Base-by-base conservation (phyloP, 345 rosid species). In the Eutrema yunnanense region DNA sequence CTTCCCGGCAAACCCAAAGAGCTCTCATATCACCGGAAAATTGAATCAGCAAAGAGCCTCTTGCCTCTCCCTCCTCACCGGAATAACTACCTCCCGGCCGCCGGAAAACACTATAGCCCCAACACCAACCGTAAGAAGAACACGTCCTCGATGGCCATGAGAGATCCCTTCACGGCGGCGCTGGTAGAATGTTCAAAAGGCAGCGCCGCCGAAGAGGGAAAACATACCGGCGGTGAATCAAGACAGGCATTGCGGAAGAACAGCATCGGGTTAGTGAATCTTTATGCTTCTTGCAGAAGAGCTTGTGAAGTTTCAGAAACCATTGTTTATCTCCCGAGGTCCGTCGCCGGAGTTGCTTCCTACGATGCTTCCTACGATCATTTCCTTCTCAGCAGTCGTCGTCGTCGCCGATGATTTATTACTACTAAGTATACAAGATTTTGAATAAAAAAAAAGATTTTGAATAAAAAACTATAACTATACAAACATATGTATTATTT, bases 161-260 rank as follows among this genome's bases (percentile, higher is more conserved):
- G 12, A 70, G 97, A 89, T 73, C 97, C 97, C 0, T 92, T 90
- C 38, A 32, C 83, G 0, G 87, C 89, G 4, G 97, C 97, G 6
- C 62, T 90, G 9, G 85, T 87, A 6, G 80, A 80, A 53, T 90
- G 97, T 30, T 92, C 90, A 9, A 86, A 83, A 78, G 27, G 22
- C 29, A 87, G 80, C 12, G 76, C 51, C 5, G 55, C 43, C 0
- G 50, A 26, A 9, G 51, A 58, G 12, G 38, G 43, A 44, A 13
- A 56, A 69, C 44, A 56, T 56, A 9, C 76, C 6, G 42, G 8
- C 19, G 73, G 54, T 7, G 73, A 55, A 68, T 16, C 73, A 56
- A 32, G 8, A 32, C 55, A 55, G 34, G 52, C 58, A 16, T 41
- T 54, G 12, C 8, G 73, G 9, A 80, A 78, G 55, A 80, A 75